phyloP scores from a whole-genome alignment of 805 yeast species.

The Isabelozyma rhagii region DNA sequence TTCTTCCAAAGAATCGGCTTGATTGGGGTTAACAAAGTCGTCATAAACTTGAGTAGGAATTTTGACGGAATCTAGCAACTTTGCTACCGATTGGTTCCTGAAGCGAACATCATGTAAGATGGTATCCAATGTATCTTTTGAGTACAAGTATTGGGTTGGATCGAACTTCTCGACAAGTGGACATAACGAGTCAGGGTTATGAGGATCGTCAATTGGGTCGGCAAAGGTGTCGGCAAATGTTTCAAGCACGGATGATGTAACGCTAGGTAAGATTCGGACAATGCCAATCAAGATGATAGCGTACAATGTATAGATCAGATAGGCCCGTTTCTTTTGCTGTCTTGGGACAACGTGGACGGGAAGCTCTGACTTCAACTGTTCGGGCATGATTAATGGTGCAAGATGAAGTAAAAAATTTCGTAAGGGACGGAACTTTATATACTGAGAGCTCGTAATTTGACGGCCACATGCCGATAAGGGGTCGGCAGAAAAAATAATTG shows the following conservation, averaged over 20 bases:
- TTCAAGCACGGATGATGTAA: not conserved
- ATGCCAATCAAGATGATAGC: too few relatives aligned
- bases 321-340: not conserved
- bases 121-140: slow-evolving; percentile 14
- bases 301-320: too few relatives aligned
- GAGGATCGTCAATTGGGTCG: not conserved
- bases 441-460: too few relatives aligned
- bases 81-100: slow-evolving; percentile 17
- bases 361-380: not conserved
- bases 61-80: slow-evolving; percentile 23
- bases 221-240: not conserved
- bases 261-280: not conserved
- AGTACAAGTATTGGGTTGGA: slow-evolving; percentile 18
- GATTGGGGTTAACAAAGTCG: slow-evolving; percentile 25
- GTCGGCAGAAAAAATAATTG: too few relatives aligned
- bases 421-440: not conserved
- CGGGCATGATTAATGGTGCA: not conserved
- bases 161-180: slow-evolving; percentile 32
- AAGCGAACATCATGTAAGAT: slow-evolving; percentile 26
- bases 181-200: slow-evolving; percentile 30
- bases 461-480: too few relatives aligned
- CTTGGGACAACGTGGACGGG: not conserved
- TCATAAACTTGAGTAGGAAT: slow-evolving; percentile 33
- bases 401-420: not conserved
- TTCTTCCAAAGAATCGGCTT: slow-evolving; percentile 19